Base-by-base conservation (phyloP, 2,329 filamentous ascomycete species). In the Penicillium paneum region DNA sequence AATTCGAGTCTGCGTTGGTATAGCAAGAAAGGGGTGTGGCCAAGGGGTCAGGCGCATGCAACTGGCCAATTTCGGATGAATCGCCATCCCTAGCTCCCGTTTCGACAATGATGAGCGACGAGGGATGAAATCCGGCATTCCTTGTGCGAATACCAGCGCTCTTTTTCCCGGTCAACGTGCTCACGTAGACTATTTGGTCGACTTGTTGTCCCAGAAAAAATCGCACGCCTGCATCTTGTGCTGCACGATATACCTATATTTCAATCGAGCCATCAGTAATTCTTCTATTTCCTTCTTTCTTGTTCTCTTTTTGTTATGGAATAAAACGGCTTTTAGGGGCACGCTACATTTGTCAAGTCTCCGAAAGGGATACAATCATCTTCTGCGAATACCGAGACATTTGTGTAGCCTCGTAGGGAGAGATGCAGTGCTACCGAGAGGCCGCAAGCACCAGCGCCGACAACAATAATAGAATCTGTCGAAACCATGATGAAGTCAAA, bases 401-500 rank as follows among this genome's bases (percentile, higher is more conserved):
- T 39, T 21, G 26, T 54, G 28, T 50, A 54, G 34, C 52, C 52
- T 32, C 32, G 39, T 44, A 44, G 52, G 8, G 52, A 6, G 17
- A 54, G 52, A 50, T 44, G 52, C 1, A 50, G 46, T 26, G 52
- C 46, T 31, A 49, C 26, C 17, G 52, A 54, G 26, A 54, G 52
- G 40, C 60, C 58, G 36, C 57, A 55, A 3, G 58, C 60, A 42
- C 60, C 28, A 19, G 45, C 45, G 15, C 52, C 52, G 19, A 54
- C 32, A 5, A 54, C 17, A 21, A 50, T 40, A 11, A 54, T 54
- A 1, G 46, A n/a, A 34, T 54, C 52, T 1, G 5, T 55, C 19
- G 60, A 63, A 35, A 60, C 60, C 62, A 64, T 61, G 45, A 39
- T 59, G 19, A 48, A 54, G 24, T n/a, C 29, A 15, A 19, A 47